Base-by-base conservation (phyloP, 192 early-diverging fungal genomes). In the Haplosporangium gracile region DNA sequence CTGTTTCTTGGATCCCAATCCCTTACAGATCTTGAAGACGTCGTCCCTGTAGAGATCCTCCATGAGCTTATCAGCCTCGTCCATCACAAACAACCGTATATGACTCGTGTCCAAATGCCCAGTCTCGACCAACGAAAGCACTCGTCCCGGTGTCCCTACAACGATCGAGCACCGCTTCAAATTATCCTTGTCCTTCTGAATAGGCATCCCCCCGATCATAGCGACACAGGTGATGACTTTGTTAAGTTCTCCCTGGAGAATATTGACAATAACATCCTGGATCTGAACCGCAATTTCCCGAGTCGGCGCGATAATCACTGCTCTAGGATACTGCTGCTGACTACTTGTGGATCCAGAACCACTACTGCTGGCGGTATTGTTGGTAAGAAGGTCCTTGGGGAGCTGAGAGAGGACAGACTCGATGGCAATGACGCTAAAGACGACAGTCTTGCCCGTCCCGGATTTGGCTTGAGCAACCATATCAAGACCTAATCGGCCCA, bases 401-500 rank as follows among this genome's bases (percentile, higher is more conserved):
- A 82, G 89, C 84, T 77, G 90, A 80, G 86, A 75, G 68, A 91
- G 69, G 15, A 92, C 72, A 5, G 82, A 68, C 74, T 92, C 91
- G 36, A 94, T 81, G 15, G 90, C 88, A 57, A 92, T 90, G 29
- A 93, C 87, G 24, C 89, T 88, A 81, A 97, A 97, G 1, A 95
- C 95, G 75, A 88, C 77, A 5, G 80, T 86, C 71, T 89, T 81
- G 57, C 86, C 81, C 4, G 78, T 83, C 47, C 94, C 97, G 9
- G 96, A 95, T 76, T 97, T 95, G 49, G 96, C 95, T 77, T 97
- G 97, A 2, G 96, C 96, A 72, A 97, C 94, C 88, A 97, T 86
- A 87, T 97, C 91, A 9, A 93, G 82, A 0, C 93, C 93, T 4
- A 93, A 85, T 43, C 86, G 72, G 7, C 89, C 89, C 26, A 93